Base-by-base conservation (phyloP, 345 rosid genomes). In the Hypericum perforatum region DNA sequence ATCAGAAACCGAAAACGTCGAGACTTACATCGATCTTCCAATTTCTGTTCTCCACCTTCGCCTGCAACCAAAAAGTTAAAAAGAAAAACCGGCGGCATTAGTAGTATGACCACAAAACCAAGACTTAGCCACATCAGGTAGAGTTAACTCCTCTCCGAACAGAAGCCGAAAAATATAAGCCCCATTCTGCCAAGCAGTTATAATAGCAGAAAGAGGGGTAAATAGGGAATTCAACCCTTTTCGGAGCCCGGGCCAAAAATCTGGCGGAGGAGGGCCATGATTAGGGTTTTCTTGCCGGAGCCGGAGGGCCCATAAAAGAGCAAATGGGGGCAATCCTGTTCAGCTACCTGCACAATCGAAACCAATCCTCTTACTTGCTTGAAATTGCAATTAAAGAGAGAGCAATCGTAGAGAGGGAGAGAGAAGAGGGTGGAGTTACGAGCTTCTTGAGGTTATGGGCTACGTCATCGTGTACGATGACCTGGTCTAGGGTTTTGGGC, bases 201-300 rank as follows among this genome's bases (percentile, higher is more conserved):
- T n/a, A 4, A 6, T 29, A 43, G 1, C 29, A 0, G 0, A 0
- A 39, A 13, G 3, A 12, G 41, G 32, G 41, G 32, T 46, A 48
- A 36, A 44, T 39, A n/a, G 0, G 8, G 41, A 52, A 88, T n/a
- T n/a, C n/a, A n/a, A n/a, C n/a, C 96, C 95, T 88, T 92, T 69
- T 88, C 98, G 7, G 95, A 88, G 41, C 86, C 74, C 47, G 83
- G 64, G 36, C 98, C 98, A 43, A 79, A 83, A 11, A 92, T 76
- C 71, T 91, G 89, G 45, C 86, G 79, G 54, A 87, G 79, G 52
- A 92, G 80, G 13, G 91, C 95, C 86, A 83, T 83, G 67, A 92
- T 76, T 73, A 92, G 95, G 85, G 97, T 92, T 88, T 92, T 92
- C 82, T 92, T 92, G 74, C 98, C 98, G 16, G 94, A 82, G 15